Percentiles rank a stretch among this genome's conserved stretches.
These are phyloP conservation scores for Peribolospora kevripleyi DNA, from an alignment of 768 basidiomycete species.

Conservation along the genomic window DNA sequence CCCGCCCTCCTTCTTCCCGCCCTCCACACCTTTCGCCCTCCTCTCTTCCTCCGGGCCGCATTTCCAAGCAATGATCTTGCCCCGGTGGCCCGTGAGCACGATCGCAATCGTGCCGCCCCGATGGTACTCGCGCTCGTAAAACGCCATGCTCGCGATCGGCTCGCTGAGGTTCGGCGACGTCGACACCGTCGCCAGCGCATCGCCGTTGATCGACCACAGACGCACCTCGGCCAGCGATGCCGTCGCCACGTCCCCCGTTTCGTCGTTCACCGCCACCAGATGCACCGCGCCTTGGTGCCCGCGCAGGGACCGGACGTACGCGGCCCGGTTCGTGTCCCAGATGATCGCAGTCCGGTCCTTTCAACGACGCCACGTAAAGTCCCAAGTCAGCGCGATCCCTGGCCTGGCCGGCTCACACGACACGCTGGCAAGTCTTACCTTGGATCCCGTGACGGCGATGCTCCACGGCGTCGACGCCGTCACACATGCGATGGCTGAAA, in stretches of 20 bases:
- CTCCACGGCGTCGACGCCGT: background rate
- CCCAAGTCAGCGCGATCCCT: too few species aligned
- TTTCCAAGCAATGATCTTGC: too few species aligned
- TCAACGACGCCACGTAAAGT: background rate
- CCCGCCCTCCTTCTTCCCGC: background rate
- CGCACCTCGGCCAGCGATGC: background rate
- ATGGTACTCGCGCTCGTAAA: background rate
- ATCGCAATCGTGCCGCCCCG: background rate
- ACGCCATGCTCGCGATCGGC: background rate
- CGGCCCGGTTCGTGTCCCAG: slow-evolving; percentile 1
- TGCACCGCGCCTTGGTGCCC: background rate
- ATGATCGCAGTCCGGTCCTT: background rate
- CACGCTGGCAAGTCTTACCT: background rate
- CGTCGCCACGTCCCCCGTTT: slow-evolving; percentile 1
- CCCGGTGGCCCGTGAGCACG: background rate
- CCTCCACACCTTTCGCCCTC: too few species aligned
- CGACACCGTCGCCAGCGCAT: background rate
- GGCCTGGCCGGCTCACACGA: background rate
- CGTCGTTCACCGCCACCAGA: slow-evolving; percentile 1
- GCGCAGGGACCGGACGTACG: background rate
- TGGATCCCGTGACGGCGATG: background rate
- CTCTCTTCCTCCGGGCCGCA: too few species aligned
- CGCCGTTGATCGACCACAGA: slow-evolving; percentile 1
- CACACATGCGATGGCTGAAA: background rate
- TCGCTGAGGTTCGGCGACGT: background rate